Base-by-base conservation (phyloP, 2,329 filamentous ascomycete species). In the Fusarium armeniacum region DNA sequence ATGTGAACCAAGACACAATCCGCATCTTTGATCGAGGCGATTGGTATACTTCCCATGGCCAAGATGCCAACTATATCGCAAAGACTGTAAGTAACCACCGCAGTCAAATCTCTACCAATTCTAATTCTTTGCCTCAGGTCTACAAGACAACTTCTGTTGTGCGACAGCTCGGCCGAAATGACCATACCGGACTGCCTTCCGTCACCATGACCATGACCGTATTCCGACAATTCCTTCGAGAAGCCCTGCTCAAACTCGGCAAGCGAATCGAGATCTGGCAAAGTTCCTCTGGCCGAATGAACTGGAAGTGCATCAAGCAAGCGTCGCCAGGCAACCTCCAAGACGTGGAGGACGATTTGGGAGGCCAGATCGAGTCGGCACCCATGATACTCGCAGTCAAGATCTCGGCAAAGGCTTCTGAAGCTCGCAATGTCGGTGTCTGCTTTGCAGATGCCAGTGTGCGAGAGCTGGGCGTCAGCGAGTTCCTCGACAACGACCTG, bases 71-170 rank as follows among this genome's bases (percentile, higher is more conserved):
- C 71, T 94, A 94, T 78, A 94, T 97, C 72, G 93, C 93, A 15
- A 87, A 90, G 69, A 93, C 91, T 20, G 91, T 91, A 80, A 65
- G 40, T 9, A 11, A n/a, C 10, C 11, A 6, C 5, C 15, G 24
- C 4, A 10, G 11, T 20, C 45, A 44, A 5, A 10, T 32, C 16
- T 11, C n/a, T 10, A 12, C 5, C 36, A 36, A 6, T 36, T 15
- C 65, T 69, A 53, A 70, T 64, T 46, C 53, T 35, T 11, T n/a
- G 11, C 26, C 22, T 26, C 56, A 92, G 90, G 92, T 98, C 63
- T 99, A 99, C 87, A 97, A 97, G 83, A 98, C 96, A 6, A 98
- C 94, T 3, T 97, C 96, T 0, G 96, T 99, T 18, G 87, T 99
- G 24, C 90, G 95, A 73, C 94, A 96, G 74, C 87, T 99, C 24